phyloP scores from a whole-genome alignment of 1,284 basidiomycete genomes.

The Rhodotorula sp. region DNA sequence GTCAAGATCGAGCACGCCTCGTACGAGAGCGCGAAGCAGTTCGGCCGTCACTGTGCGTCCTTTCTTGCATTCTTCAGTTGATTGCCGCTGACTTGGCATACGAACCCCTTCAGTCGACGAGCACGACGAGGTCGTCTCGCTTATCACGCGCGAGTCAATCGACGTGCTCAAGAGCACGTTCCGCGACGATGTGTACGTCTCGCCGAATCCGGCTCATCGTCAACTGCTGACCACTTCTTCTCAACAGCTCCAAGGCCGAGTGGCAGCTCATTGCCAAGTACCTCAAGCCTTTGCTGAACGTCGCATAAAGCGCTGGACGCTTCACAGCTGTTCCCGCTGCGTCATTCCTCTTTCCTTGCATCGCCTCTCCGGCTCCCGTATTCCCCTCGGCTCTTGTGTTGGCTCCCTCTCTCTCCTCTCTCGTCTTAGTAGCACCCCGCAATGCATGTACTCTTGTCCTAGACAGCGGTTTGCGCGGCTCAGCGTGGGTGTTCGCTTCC shows the following conservation, averaged over 20 bases:
- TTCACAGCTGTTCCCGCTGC: no score
- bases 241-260: slow-evolving; percentile 85
- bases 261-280: slow-evolving; percentile 85
- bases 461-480: no score
- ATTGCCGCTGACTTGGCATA: slow-evolving; percentile 58
- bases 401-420: background rate
- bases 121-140: slow-evolving; percentile 88
- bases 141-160: slow-evolving; percentile 87
- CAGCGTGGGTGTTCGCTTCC: no score
- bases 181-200: slow-evolving; percentile 29
- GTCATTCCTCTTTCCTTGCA: background rate
- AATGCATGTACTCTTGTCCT: background rate
- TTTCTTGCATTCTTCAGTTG: background rate
- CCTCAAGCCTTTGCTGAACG: slow-evolving; percentile 74
- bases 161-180: slow-evolving; percentile 80
- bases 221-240: slow-evolving; percentile 18
- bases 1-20: slow-evolving; percentile 98
- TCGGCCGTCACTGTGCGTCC: slow-evolving; percentile 57
- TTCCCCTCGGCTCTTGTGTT: background rate
- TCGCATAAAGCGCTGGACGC: slow-evolving; percentile 45
- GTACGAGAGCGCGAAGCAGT: slow-evolving; percentile 93
- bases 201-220: slow-evolving; percentile 3
- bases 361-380: background rate
- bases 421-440: background rate
- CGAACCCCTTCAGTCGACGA: slow-evolving; percentile 65